These are phyloP conservation scores for Dactylellina parvicollis DNA, from an alignment of 2,329 filamentous ascomycete genomes.

Conservation along the genomic window DNA sequence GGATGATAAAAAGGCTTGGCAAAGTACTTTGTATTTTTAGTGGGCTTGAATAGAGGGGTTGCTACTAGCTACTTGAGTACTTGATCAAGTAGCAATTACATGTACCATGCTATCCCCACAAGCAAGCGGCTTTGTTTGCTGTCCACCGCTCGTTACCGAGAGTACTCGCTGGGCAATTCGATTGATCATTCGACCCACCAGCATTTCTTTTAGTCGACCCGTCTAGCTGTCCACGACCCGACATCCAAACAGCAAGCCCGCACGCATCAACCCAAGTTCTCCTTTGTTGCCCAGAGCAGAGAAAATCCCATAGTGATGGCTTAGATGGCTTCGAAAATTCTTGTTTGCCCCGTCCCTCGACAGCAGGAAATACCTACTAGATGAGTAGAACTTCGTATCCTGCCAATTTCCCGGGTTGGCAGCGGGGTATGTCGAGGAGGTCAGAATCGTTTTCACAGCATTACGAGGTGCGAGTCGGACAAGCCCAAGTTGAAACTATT, in stretches of 20 bases:
- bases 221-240: slow-evolving; percentile 11
- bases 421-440: slow-evolving; percentile 54
- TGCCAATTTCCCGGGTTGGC: slow-evolving; percentile 54
- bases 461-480: slow-evolving; percentile 54
- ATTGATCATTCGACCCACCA: slow-evolving; percentile 11
- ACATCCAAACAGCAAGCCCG: slow-evolving; percentile 4
- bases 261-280: slow-evolving; percentile 4
- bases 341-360: slow-evolving; percentile 28
- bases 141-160: slow-evolving; percentile 8
- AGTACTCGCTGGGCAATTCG: too few species aligned
- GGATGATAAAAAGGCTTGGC: too few species aligned
- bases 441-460: slow-evolving; percentile 55
- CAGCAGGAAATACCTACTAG: slow-evolving; percentile 34
- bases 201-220: slow-evolving; percentile 8
- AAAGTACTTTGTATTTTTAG: background rate
- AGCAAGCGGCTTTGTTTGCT: too few species aligned
- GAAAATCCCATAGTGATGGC: slow-evolving; percentile 26
- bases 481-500: slow-evolving; percentile 47
- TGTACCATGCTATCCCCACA: background rate
- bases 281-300: slow-evolving; percentile 21
- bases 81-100: background rate
- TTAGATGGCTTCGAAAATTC: slow-evolving; percentile 40
- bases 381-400: slow-evolving; percentile 54
- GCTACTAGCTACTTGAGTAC: background rate
- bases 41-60: background rate